Conservation (phyloP, 2,329 filamentous ascomycete species). For the Plectosphaerella plurivora region DNA sequence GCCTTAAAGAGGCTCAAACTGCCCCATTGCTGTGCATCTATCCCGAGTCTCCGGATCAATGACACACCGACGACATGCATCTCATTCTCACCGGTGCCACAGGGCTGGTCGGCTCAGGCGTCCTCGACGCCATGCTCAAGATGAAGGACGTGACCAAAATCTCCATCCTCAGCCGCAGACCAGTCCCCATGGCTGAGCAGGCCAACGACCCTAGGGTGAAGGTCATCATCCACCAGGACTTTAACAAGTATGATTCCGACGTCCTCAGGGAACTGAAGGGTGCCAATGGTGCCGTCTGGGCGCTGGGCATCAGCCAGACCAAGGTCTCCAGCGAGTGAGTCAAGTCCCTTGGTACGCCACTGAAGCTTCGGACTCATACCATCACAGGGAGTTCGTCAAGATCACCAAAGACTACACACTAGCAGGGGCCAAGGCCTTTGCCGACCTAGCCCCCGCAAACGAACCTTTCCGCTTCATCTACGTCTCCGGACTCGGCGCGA, state of each 20-base stretch:
- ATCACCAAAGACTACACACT: constrained; percentile 66
- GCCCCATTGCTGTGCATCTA: too few relatives aligned
- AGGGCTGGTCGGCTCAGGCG: constrained; percentile 58
- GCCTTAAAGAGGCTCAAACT: too few relatives aligned
- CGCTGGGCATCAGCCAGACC: constrained; percentile 60
- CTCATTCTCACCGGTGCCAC: constrained; percentile 66
- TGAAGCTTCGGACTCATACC: neutral
- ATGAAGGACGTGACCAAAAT: constrained; percentile 55
- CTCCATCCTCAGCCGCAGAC: constrained; percentile 62
- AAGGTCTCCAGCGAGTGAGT: constrained; percentile 54
- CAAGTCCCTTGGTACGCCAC: constrained; percentile 14
- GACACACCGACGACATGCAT: constrained; percentile 39
- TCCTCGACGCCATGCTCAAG: constrained; percentile 58
- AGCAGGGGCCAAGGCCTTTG: constrained; percentile 58
- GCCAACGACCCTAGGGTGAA: constrained; percentile 54
- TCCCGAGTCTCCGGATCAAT: too few relatives aligned
- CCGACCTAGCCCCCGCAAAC: constrained; percentile 33
- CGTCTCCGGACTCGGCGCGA: constrained; percentile 62
- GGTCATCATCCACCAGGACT: constrained; percentile 67
- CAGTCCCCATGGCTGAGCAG: constrained; percentile 58
- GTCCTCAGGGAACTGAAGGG: constrained; percentile 57
- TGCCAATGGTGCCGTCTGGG: constrained; percentile 69
- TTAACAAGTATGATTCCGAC: constrained; percentile 51
- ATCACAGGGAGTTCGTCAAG: constrained; percentile 52
- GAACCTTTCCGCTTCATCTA: constrained; percentile 65